These are phyloP conservation scores for Macroventuria anomochaeta DNA, from an alignment of 2,329 filamentous ascomycete genomes.

Conservation along the genomic window DNA sequence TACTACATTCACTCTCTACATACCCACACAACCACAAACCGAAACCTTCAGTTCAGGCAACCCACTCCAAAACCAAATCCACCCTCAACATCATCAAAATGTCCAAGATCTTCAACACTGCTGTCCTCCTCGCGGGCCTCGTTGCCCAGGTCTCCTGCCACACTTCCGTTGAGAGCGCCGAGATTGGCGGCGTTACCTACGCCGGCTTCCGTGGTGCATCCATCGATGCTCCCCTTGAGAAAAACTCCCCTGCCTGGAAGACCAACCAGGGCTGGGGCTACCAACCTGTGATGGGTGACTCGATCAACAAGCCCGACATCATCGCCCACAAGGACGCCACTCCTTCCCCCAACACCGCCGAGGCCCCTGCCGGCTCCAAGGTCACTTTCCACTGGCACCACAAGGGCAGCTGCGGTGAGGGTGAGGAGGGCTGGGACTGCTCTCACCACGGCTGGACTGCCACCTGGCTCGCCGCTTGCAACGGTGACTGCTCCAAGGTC, in stretches of 20 bases:
- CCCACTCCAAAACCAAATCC: slow-evolving; percentile 1
- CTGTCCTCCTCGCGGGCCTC: slow-evolving; percentile 37
- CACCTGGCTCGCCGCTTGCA: slow-evolving; percentile 41
- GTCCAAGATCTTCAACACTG: slow-evolving; percentile 39
- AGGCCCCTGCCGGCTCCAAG: slow-evolving; percentile 36
- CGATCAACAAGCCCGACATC: slow-evolving; percentile 37
- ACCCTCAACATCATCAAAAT: slow-evolving; percentile 20
- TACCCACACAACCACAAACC: slow-evolving; percentile 3
- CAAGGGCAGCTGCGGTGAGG: slow-evolving; percentile 30
- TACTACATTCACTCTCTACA: slow-evolving; percentile 24
- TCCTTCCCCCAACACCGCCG: slow-evolving; percentile 39
- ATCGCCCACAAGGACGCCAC: slow-evolving; percentile 42
- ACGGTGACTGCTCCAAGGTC: slow-evolving; percentile 43
- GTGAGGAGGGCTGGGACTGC: slow-evolving; percentile 44
- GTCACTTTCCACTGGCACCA: slow-evolving; percentile 45
- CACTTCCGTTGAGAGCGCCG: slow-evolving; percentile 37
- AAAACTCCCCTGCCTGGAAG: slow-evolving; percentile 43
- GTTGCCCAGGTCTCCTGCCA: slow-evolving; percentile 34
- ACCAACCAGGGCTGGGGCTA: slow-evolving; percentile 44
- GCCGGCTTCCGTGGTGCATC: slow-evolving; percentile 34
- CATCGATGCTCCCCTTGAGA: slow-evolving; percentile 32
- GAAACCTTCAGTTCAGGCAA: slow-evolving; percentile 14
- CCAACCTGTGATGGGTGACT: slow-evolving; percentile 37
- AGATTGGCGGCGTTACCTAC: slow-evolving; percentile 39
- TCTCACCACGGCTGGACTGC: slow-evolving; percentile 44